Conservation (phyloP, 129 eudicot species). For the Daucus carota region DNA sequence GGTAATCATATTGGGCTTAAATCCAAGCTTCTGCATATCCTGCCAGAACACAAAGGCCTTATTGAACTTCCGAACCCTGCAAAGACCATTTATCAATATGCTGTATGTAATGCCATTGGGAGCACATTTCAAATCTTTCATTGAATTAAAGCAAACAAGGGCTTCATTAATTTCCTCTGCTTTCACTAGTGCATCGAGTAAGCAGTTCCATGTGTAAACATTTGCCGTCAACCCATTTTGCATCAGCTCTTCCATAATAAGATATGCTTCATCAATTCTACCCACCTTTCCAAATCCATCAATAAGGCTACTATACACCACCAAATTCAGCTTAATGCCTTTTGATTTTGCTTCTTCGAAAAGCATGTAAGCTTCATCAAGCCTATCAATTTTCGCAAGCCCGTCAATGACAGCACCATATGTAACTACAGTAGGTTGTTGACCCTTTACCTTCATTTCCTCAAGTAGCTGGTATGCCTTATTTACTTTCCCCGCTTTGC, state of each 20-base stretch:
- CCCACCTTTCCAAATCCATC: slow-evolving; percentile 98
- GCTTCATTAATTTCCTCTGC: slow-evolving; percentile 96
- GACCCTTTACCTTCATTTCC: slow-evolving; percentile 84
- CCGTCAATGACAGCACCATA: slow-evolving; percentile 95
- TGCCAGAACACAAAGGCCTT: slow-evolving; percentile 95
- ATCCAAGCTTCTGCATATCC: slow-evolving; percentile 85
- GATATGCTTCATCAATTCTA: slow-evolving; percentile 87
- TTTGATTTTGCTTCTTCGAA: slow-evolving; percentile 92
- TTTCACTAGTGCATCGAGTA: slow-evolving; percentile 81
- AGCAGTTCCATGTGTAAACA: slow-evolving; percentile 85
- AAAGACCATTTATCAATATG: slow-evolving; percentile 76
- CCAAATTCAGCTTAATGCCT: slow-evolving; percentile 58
- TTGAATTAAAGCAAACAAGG: slow-evolving; percentile 81
- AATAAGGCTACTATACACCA: slow-evolving; percentile 72
- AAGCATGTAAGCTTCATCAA: slow-evolving; percentile 96
- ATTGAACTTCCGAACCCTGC: slow-evolving; percentile 73
- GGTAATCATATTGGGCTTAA: slow-evolving; percentile 71
- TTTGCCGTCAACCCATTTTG: slow-evolving; percentile 71
- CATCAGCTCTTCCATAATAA: slow-evolving; percentile 89
- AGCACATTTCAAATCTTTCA: slow-evolving; percentile 64
- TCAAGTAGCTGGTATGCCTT: slow-evolving; percentile 90
- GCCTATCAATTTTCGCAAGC: slow-evolving; percentile 85
- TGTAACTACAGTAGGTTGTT: slow-evolving; percentile 67
- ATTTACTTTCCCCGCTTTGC: slow-evolving; percentile 79
- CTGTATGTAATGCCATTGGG: slow-evolving; percentile 64